phyloP scores from a whole-genome alignment of 225 moss, liverwort and hornwort species.

The Bryoerythrophyllum caledonicum region DNA sequence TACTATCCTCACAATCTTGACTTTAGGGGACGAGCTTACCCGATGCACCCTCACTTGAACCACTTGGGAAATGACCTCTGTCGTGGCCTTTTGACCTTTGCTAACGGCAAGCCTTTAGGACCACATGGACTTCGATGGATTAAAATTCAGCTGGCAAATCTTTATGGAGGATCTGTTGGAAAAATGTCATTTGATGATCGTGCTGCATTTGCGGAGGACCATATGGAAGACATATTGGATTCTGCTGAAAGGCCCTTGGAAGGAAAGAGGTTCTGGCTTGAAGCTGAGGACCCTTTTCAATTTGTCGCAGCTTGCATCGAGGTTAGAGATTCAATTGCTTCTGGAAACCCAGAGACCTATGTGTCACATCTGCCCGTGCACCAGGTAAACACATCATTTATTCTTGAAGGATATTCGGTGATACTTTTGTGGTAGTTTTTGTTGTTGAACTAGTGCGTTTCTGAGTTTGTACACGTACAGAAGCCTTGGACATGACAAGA shows the following conservation, averaged over 20 bases:
- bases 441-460: neutral
- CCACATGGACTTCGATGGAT: conserved; percentile 66
- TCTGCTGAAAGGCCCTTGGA: conserved; percentile 74
- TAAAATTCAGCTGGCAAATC: conserved; percentile 81
- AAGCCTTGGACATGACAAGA: neutral
- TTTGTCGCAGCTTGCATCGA: conserved; percentile 79
- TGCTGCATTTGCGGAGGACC: conserved; percentile 65
- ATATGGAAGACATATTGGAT: conserved; percentile 68
- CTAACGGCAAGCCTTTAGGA: conserved; percentile 66
- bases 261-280: conserved; percentile 77
- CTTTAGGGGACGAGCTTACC: conserved; percentile 91
- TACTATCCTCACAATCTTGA: conserved; percentile 93
- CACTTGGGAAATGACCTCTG: conserved; percentile 90
- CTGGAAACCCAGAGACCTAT: conserved; percentile 57
- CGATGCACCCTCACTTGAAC: conserved; percentile 90
- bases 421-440: neutral
- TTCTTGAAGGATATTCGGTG: neutral
- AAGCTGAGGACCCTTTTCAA: conserved; percentile 84
- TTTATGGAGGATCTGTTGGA: conserved; percentile 75
- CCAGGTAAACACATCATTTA: conserved; percentile 49
- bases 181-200: conserved; percentile 77
- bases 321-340: conserved; percentile 62
- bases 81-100: conserved; percentile 77
- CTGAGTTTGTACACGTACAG: neutral
- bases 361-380: conserved; percentile 78